phyloP scores from a whole-genome alignment of 352 stramenopile species.

The Phytophthora uliginosa region DNA sequence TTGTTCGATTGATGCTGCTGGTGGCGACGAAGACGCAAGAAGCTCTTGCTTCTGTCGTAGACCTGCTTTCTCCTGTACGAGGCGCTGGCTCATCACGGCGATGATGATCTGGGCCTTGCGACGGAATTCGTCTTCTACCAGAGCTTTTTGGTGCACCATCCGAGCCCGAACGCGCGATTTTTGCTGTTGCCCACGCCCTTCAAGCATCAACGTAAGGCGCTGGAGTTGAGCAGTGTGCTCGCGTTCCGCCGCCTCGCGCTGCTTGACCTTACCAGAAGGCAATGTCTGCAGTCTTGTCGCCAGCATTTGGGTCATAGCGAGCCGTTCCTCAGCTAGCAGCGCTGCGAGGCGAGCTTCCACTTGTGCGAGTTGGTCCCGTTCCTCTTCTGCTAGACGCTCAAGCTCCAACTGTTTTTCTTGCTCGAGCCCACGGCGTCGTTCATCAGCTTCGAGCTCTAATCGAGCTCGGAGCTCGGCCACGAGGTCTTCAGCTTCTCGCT shows the following conservation, averaged over 20 bases:
- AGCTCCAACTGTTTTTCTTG: conserved; percentile 49
- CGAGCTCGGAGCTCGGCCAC: conserved; percentile 56
- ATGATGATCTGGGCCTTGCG: conserved; percentile 58
- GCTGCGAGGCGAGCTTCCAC: conserved; percentile 36
- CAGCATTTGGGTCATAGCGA: conserved; percentile 48
- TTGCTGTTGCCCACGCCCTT: conserved; percentile 39
- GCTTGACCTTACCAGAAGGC: conserved; percentile 10
- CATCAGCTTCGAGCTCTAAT: conserved; percentile 61
- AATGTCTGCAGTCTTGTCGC: conserved; percentile 24
- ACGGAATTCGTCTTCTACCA: conserved; percentile 64
- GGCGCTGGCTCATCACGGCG: conserved; percentile 58
- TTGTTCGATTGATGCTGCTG: background rate
- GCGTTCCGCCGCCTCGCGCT: conserved; percentile 18
- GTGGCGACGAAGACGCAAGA: background rate
- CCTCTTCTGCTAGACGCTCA: conserved; percentile 34
- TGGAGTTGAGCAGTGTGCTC: conserved; percentile 57
- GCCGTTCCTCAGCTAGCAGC: conserved; percentile 45
- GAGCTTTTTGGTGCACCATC: conserved; percentile 26
- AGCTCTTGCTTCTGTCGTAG: conserved; percentile 51
- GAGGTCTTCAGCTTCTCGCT: conserved; percentile 42
- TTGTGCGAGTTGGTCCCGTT: conserved; percentile 33
- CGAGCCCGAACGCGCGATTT: conserved; percentile 31
- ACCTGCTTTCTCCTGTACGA: conserved; percentile 63
- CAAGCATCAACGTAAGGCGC: conserved; percentile 62
- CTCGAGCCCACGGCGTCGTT: conserved; percentile 52